Evolutionary conservation across 768 basidiomycete species (phyloP).

Genomic region (Cyclocybe cylindracea): DNA sequence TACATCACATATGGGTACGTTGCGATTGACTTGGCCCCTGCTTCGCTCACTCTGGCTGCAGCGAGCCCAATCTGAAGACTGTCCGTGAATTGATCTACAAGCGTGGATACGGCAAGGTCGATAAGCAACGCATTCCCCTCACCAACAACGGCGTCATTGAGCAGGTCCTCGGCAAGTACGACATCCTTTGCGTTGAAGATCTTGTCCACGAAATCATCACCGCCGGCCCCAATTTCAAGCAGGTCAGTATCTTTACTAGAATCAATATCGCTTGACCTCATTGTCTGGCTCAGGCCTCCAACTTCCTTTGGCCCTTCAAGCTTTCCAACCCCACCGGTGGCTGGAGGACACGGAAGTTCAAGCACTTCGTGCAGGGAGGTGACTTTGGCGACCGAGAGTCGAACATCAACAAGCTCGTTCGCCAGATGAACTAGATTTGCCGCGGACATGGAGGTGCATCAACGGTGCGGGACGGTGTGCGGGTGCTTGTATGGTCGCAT

Average conservation of each 20-base stretch:
- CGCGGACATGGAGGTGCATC: too few species aligned
- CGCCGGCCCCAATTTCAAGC: slow-evolving; percentile 98
- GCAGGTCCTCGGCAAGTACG: slow-evolving; percentile 84
- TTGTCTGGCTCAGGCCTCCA: slow-evolving; percentile 60
- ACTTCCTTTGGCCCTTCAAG: slow-evolving; percentile 99
- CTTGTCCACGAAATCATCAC: slow-evolving; percentile 96
- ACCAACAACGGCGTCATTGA: slow-evolving; percentile 94
- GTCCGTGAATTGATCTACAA: slow-evolving; percentile 99
- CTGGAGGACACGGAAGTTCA: slow-evolving; percentile 98
- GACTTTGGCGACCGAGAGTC: slow-evolving; percentile 97
- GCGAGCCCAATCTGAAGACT: slow-evolving; percentile 95
- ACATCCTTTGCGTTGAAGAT: slow-evolving; percentile 97
- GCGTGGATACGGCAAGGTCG: slow-evolving; percentile 97
- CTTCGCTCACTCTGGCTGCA: slow-evolving; percentile 25
- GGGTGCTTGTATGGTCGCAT: slow-evolving; percentile 16
- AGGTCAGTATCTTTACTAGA: slow-evolving; percentile 51
- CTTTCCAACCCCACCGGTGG: slow-evolving; percentile 99
- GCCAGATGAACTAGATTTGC: slow-evolving; percentile 79
- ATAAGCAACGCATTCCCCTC: slow-evolving; percentile 97
- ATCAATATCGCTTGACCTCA: neutral
- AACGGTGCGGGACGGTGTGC: slow-evolving; percentile 11
- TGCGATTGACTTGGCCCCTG: neutral
- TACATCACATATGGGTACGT: slow-evolving; percentile 93
- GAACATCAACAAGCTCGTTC: slow-evolving; percentile 97
- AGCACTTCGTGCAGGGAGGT: slow-evolving; percentile 93